A percentile compares a stretch with the other conserved stretches of the same genome.
Conservation (phyloP, 306 rosid genomes). For the Cucurbita ficifolia region DNA sequence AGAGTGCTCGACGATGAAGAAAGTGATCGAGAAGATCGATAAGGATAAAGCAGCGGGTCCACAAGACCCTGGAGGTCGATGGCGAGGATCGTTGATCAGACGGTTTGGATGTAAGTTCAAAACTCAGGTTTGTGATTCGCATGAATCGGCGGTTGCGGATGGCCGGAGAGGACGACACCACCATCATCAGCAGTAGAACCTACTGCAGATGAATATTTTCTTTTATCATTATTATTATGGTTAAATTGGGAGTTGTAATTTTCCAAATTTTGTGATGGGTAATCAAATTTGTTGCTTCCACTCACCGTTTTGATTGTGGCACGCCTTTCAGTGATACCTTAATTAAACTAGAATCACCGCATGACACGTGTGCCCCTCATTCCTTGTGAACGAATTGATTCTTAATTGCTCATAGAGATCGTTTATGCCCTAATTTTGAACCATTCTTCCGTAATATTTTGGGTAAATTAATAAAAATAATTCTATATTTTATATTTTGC, state of each 20-base stretch:
- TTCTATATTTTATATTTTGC: too few species aligned
- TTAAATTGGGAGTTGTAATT: constrained; percentile 2
- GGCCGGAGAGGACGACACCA: constrained; percentile 45
- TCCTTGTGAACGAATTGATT: background rate
- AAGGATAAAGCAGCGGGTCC: constrained; percentile 25
- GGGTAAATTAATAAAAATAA: too few species aligned
- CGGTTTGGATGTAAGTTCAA: constrained; percentile 80
- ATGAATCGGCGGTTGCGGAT: constrained; percentile 54
- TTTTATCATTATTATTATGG: too few species aligned
- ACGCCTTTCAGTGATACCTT: background rate
- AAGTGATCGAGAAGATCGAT: constrained; percentile 57
- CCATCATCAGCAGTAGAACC: constrained; percentile 26
- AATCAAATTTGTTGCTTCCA: background rate
- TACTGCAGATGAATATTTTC: background rate
- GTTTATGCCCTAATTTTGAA: background rate
- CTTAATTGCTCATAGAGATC: background rate
- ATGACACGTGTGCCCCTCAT: background rate
- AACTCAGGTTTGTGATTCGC: constrained; percentile 93
- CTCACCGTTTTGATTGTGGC: constrained; percentile 2
- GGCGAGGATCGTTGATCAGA: constrained; percentile 47
- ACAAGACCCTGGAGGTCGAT: constrained; percentile 11
- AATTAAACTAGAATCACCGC: background rate
- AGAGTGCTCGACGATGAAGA: constrained; percentile 83
- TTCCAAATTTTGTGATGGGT: background rate
- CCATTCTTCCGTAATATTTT: too few species aligned